Evolutionary conservation across 352 stramenopile genomes (phyloP), one percentile per base, ranked within the genome.

Genomic region (Pelagophyceae sp.): DNA sequence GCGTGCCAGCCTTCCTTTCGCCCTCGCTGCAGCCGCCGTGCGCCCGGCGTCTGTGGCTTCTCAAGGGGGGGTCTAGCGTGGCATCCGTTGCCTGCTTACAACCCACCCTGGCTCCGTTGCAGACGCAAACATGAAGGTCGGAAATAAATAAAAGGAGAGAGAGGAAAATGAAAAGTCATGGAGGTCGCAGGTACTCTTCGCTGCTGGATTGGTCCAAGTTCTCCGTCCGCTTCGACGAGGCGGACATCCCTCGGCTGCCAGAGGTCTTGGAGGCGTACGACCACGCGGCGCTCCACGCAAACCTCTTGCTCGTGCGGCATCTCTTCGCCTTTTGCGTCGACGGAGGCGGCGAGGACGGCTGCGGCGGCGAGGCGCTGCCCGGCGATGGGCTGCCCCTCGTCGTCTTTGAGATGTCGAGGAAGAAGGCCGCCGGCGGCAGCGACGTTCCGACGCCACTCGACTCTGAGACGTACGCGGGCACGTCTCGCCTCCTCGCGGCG

Each of bases 301-400:
- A 74, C 29, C 67, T 74, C 17, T 3, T 74, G 5, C 67, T 33
- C 67, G 67, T 74, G 15, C 33, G 67, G 6, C 67, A 33, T 2
- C 38, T 74, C 33, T 74, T 74, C 38, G 67, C 67, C 20, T 74
- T 74, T 31, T 74, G 67, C 67, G 38, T 74, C 67, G 67, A 74
- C 38, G 35, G 33, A 2, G 67, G 67, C 33, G 67, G 67, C 67
- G 67, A 74, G 67, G 67, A 74, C 67, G 67, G 38, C 38, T 74
- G 67, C 67, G 67, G 67, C 35, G 67, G 67, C 38, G n/a, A 11
- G 11, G 61, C 3, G 15, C 29, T 71, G 3, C 67, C 33, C 33
- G 67, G 67, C 35, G 67, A 74, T 37, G 67, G 67, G 15, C 67
- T 74, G 2, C 67, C 67, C 67, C 38, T 74, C 38, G 33, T 74